Evolutionary conservation across 768 basidiomycete species (phyloP), one percentile per base, ranked within the genome.

Genomic region (Kwoniella sp.): DNA sequence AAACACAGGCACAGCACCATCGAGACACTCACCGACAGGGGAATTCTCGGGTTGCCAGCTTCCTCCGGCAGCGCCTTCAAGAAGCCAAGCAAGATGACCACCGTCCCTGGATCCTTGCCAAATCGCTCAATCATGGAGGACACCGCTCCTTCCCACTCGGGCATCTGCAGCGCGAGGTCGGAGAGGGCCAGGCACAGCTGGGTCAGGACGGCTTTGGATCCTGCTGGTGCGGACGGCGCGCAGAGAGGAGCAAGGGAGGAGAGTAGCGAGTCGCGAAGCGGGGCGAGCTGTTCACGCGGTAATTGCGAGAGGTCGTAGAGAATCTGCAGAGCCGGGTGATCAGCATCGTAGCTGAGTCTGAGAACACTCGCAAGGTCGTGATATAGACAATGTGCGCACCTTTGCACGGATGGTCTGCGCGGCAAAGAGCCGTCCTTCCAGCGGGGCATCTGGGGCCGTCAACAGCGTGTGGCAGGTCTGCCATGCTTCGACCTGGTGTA

Each of bases 371-470:
- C 31, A 15, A 8, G 31, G 9, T 32, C 31, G 19, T 36, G 34
- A 36, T 4, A 36, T 36, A 36, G 29, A 22, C 10, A 25, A 5
- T 27, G 33, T 29, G 22, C 84, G 60, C 56, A 89, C 95, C 81
- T 99, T 99, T 42, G 87, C 80, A 71, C 92, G 80, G 72, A 99
- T 88, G 0, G 95, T 98, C 76, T 99, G 95, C 0, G 93, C 91
- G 8, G 91, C 92, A 68, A 99, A 96, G 46, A 95, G 76, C 73
- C 89, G 88, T 32, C 89, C 88, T 46, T 88, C 81, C 27, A 78
- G 71, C 2, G 89, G 87, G 3, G 83, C 83, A 62, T 89, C 86
- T 38, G 84, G 81, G 5, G 84, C 83, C 58, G 85, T 82, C 60
- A 99, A 82, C 63, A 99, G 83, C 75, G 86, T 80, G 77, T 93